Evolutionary conservation across 139 green algal species (phyloP).

Genomic region (Coelastrella sp.): DNA sequence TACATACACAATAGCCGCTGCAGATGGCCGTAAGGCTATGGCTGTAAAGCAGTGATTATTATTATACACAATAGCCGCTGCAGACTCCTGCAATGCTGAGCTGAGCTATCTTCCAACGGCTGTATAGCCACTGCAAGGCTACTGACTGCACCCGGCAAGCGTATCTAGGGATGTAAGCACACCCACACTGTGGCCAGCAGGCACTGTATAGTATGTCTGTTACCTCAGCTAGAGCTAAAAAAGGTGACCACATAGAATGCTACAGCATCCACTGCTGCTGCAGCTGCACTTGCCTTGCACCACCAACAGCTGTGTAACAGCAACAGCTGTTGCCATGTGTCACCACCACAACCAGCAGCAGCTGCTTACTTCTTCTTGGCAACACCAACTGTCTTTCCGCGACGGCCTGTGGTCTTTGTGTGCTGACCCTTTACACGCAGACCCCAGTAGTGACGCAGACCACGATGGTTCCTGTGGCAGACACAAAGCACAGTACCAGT

Average conservation of each 20-base stretch:
- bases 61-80: too few relatives aligned
- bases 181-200: neutral
- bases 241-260: neutral
- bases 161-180: neutral
- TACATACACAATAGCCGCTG: too few relatives aligned
- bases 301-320: neutral
- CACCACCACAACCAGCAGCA: neutral
- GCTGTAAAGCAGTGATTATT: too few relatives aligned
- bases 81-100: too few relatives aligned
- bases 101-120: too few relatives aligned
- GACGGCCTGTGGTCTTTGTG: slow-evolving; percentile 98
- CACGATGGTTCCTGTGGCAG: slow-evolving; percentile 84
- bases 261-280: neutral
- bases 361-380: slow-evolving; percentile 77
- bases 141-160: neutral
- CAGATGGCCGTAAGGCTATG: too few relatives aligned
- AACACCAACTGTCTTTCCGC: slow-evolving; percentile 93
- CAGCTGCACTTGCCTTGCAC: neutral
- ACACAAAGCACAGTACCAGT: neutral
- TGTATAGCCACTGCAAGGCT: too few relatives aligned
- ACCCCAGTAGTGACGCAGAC: slow-evolving; percentile 99
- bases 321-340: neutral
- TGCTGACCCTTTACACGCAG: slow-evolving; percentile 98
- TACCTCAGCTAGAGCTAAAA: neutral
- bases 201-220: neutral